Evolutionary conservation across 306 rosid species (phyloP), one percentile per base, ranked within the genome.

Genomic region (Acacia acuminata): DNA sequence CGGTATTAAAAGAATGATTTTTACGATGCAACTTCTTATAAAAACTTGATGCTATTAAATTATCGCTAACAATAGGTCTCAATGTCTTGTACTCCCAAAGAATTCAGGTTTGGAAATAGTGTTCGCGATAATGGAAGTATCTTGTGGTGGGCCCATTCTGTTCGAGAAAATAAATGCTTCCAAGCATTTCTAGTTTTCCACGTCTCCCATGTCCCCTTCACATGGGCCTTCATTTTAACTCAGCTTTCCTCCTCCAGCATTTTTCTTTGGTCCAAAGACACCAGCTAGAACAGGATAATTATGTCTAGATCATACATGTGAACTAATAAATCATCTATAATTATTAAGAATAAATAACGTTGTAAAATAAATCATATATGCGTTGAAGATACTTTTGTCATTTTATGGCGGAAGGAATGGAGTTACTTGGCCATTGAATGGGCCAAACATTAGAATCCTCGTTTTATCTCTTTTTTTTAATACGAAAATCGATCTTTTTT

Each of bases 11-110:
- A 65, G 5, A 50, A 22, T 22, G 30, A 10, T 34, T 10, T 67
- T 47, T 42, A 61, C 12, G 12, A 2, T 8, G 56, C 15, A 24
- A 48, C 20, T 25, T 10, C 32, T 81, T 82, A 76, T 81, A 34
- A 77, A 81, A 55, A 73, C 42, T 55, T 22, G 87, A 79, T 80
- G 42, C 8, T 1, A 83, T 43, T 48, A 60, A 53, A 63, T 51
- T 12, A 44, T 60, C 30, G 34, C 14, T 40, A 47, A 10, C 44
- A 15, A 16, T 17, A 25, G 32, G 51, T 17, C 24, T 53, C 60
- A 16, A 38, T 8, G 4, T 3, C 16, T 10, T 14, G 51, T 19
- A 53, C 24, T 53, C 27, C 25, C 63, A 56, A 56, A 2, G n/a
- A 20, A 56, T 7, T 4, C 0, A 11, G 63, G 6, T 20, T 47